Percentiles rank a stretch among this genome's conserved stretches.
phyloP scores from a whole-genome alignment of 2,329 filamentous ascomycete species.

The Taxawa tesnikishii region DNA sequence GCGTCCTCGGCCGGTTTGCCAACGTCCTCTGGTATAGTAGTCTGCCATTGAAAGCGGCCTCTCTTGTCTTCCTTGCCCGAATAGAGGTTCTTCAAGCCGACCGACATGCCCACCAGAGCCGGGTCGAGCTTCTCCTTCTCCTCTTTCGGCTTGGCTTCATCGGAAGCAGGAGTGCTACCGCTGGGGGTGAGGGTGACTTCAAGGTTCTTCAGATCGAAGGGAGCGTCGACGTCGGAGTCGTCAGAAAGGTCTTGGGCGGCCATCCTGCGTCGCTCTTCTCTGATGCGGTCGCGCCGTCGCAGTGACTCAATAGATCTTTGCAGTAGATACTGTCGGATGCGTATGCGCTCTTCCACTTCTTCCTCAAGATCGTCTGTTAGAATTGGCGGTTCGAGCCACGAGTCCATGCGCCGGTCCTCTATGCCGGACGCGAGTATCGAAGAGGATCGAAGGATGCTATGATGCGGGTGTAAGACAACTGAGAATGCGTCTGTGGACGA shows the following conservation, averaged over 20 bases:
- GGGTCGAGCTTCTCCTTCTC: constrained; percentile 7
- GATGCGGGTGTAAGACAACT: too few species aligned
- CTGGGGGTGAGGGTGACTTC: not conserved
- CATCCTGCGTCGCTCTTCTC: not conserved
- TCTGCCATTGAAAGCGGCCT: constrained; percentile 42
- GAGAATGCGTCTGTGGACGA: too few species aligned
- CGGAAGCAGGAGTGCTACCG: not conserved
- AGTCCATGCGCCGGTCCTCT: too few species aligned
- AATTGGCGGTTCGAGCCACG: too few species aligned
- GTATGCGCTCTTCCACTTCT: too few species aligned
- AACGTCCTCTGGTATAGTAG: constrained; percentile 42
- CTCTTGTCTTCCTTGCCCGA: constrained; percentile 37
- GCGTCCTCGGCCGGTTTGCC: constrained; percentile 48
- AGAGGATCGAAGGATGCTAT: too few species aligned
- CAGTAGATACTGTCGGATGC: too few species aligned
- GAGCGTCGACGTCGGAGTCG: not conserved
- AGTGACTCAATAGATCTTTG: too few species aligned
- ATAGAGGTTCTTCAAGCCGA: constrained; percentile 35
- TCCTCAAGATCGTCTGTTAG: too few species aligned
- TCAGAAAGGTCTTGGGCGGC: not conserved
- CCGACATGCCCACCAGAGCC: constrained; percentile 22
- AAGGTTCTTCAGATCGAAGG: not conserved
- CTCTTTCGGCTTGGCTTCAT: constrained; percentile 1
- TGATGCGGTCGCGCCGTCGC: too few species aligned
- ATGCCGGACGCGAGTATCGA: too few species aligned